phyloP scores from a whole-genome alignment of 2,329 filamentous ascomycete genomes.

The Cytospora mali region DNA sequence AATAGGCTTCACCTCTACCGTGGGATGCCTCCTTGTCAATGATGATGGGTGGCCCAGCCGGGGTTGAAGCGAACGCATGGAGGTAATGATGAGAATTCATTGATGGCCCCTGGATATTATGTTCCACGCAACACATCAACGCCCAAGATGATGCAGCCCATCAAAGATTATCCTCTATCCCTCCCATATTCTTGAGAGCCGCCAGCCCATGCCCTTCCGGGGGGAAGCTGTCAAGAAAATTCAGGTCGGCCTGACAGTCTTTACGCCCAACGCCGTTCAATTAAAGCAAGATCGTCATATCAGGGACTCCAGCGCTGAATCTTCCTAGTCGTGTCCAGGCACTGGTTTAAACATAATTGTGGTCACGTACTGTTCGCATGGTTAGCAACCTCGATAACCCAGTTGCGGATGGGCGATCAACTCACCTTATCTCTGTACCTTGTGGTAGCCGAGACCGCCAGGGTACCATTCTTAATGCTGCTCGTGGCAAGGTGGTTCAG shows the following conservation, averaged over 20 bases:
- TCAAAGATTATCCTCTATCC: neutral
- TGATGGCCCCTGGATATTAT: conserved; percentile 1
- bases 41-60: neutral
- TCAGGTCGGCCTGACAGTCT: conserved; percentile 13
- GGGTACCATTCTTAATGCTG: conserved; percentile 94
- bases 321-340: conserved; percentile 18
- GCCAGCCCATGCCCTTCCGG: conserved; percentile 2
- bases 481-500: conserved; percentile 96
- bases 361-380: conserved; percentile 76
- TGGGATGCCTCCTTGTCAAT: neutral
- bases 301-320: neutral
- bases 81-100: neutral
- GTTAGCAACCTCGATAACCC: conserved; percentile 30
- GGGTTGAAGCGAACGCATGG: neutral
- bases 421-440: conserved; percentile 91
- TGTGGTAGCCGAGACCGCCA: conserved; percentile 96
- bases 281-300: neutral
- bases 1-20: neutral
- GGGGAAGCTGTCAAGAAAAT: conserved; percentile 8
- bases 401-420: conserved; percentile 16
- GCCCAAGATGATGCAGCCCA: neutral
- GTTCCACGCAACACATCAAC: neutral
- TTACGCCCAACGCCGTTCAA: conserved; percentile 22
- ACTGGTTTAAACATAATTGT: conserved; percentile 94
- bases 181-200: conserved; percentile 25